A percentile compares a stretch with the other conserved stretches of the same genome.
Conservation (phyloP, 108 stramenopile genomes). For the Discostella pseudostelligera region DNA sequence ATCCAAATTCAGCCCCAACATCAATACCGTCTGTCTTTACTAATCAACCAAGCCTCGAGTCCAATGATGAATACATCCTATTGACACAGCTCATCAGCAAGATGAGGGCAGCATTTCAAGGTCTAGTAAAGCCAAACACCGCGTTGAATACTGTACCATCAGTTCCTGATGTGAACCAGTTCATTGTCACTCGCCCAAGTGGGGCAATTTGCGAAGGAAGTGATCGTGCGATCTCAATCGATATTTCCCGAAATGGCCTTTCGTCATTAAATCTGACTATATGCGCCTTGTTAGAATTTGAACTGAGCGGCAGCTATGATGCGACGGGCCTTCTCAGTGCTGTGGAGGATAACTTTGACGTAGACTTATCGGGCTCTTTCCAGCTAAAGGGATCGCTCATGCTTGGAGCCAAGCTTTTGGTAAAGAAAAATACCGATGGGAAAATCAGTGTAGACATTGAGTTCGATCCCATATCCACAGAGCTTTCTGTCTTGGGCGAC, state of each 20-base stretch:
- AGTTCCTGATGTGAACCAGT: slow-evolving; percentile 14
- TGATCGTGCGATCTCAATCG: slow-evolving; percentile 11
- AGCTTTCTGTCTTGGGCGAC: slow-evolving; percentile 11
- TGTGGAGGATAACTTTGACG: slow-evolving; percentile 9
- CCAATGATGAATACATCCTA: not conserved
- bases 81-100: slow-evolving; percentile 14
- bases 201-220: slow-evolving; percentile 16
- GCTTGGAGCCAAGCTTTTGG: slow-evolving; percentile 11
- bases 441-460: not conserved
- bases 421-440: not conserved
- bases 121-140: slow-evolving; percentile 11
- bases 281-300: slow-evolving; percentile 30
- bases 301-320: slow-evolving; percentile 11
- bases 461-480: slow-evolving; percentile 24
- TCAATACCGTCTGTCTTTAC: not conserved
- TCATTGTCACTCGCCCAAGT: not conserved
- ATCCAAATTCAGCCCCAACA: not conserved
- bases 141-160: not conserved
- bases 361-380: slow-evolving; percentile 6
- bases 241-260: slow-evolving; percentile 1
- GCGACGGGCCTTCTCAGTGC: slow-evolving; percentile 12
- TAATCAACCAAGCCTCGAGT: not conserved
- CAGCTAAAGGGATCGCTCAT: slow-evolving; percentile 3
- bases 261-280: slow-evolving; percentile 11
- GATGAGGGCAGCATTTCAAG: slow-evolving; percentile 13